Evolutionary conservation across 2,329 filamentous ascomycete species (phyloP).

Genomic region (Colletotrichum aenigma): DNA sequence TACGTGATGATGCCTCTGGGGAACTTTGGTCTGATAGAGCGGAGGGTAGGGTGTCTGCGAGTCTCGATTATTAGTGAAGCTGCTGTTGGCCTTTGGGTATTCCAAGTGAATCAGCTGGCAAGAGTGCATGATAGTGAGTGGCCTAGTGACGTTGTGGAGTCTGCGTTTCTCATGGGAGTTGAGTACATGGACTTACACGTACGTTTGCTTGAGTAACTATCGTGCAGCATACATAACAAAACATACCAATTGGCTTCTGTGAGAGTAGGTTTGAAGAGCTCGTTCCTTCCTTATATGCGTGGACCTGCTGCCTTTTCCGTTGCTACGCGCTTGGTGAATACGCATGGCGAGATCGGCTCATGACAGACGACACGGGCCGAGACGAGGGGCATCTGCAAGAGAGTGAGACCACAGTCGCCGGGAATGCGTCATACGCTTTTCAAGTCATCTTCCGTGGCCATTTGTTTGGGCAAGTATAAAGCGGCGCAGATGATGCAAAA

Average conservation of each 20-base stretch:
- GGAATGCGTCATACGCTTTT: accelerated
- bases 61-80: neutral
- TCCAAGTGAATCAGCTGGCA: neutral
- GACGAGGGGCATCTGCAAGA: no score
- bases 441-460: accelerated
- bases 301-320: no score
- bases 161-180: neutral
- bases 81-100: neutral
- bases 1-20: neutral
- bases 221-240: no score
- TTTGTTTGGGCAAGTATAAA: neutral
- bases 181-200: neutral
- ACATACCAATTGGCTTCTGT: neutral
- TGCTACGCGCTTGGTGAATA: no score
- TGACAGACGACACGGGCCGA: no score
- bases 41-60: no score
- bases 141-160: neutral
- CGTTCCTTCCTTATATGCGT: neutral
- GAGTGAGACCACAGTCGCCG: neutral
- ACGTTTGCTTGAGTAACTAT: neutral
- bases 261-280: neutral
- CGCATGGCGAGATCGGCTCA: no score
- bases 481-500: neutral
- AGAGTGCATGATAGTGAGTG: neutral
- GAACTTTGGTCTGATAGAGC: neutral